A percentile compares a stretch with the other conserved stretches of the same genome.
Conservation (phyloP, 306 rosid genomes). For the Astragalus glycyphyllos region DNA sequence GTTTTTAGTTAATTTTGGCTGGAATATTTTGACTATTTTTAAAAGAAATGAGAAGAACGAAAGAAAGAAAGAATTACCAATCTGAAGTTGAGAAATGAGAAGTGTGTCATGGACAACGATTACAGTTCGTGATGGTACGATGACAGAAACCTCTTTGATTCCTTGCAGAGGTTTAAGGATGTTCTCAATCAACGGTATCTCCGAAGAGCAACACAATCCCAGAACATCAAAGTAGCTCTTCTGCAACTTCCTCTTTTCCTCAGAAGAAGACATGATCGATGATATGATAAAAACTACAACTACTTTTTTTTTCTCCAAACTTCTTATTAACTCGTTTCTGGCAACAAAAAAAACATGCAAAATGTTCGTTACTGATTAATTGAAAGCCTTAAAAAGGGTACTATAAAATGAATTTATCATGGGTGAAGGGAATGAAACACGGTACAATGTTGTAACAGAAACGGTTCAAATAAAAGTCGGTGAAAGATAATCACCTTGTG, state of each 20-base stretch:
- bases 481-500: constrained; percentile 29
- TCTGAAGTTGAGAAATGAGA: constrained; percentile 77
- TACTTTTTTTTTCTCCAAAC: not conserved
- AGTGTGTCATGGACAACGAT: constrained; percentile 78
- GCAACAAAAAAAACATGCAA: no score
- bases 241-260: constrained; percentile 51
- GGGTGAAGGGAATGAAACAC: not conserved
- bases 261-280: constrained; percentile 42
- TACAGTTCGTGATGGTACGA: constrained; percentile 80
- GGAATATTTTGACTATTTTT: no score
- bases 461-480: not conserved
- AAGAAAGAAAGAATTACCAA: constrained; percentile 51
- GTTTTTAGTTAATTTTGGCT: no score
- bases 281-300: no score
- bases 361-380: not conserved
- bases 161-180: constrained; percentile 72
- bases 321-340: not conserved
- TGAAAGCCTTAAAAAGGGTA: not conserved
- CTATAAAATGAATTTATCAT: not conserved
- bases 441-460: not conserved
- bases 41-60: not conserved
- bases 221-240: constrained; percentile 87
- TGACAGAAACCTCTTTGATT: constrained; percentile 69
- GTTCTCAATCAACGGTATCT: constrained; percentile 73
- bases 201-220: constrained; percentile 91